Base-by-base conservation (phyloP, 106 monocot genomes). In the Apostasia shenzhenica region DNA sequence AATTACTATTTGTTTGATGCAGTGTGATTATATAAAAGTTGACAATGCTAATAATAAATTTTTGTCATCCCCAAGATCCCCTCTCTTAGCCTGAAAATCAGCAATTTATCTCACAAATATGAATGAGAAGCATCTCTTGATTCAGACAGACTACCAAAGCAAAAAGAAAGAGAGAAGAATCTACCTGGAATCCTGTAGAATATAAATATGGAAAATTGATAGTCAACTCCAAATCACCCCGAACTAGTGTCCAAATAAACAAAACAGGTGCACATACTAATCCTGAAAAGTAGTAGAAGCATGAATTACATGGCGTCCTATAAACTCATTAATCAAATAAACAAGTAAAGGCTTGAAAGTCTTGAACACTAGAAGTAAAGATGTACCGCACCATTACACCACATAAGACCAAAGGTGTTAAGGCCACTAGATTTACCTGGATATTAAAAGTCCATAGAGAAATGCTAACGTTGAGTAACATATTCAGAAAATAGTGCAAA, bases 381-480 rank as follows among this genome's bases (percentile, higher is more conserved):
- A 69, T 62, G 48, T 3, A 58, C 8, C 2, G 9, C 85, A 97
- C 95, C 95, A 77, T 97, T 97, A 74, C 95, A 97, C 95, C 95
- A 97, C 95, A 97, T 97, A 63, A 97, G 79, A 77, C 95, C 95
- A 81, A 97, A 97, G 81, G 86, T 97, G 69, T 92, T 97, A 78
- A 97, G 84, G 46, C 95, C 95, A 67, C 92, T 97, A 7, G 95
- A 82, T 77, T 92, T 97, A 50, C 95, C 93, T 93, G 65, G 7
- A 63, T 66, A 75, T 68, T 4, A 51, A 50, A 72, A 45, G 14
- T 57, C 63, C 48, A n/a, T 57, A 49, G 13, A 39, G 26, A 43
- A 64, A 40, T 49, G 2, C 59, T 42, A 82, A 71, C 12, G 66
- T 12, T 44, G 63, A 64, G 57, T 4, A 13, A 67, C 8, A 62